Percentiles rank a stretch among this genome's conserved stretches.
These are phyloP conservation scores for Candida silvicultrix DNA, from an alignment of 805 yeast species.

Conservation along the genomic window DNA sequence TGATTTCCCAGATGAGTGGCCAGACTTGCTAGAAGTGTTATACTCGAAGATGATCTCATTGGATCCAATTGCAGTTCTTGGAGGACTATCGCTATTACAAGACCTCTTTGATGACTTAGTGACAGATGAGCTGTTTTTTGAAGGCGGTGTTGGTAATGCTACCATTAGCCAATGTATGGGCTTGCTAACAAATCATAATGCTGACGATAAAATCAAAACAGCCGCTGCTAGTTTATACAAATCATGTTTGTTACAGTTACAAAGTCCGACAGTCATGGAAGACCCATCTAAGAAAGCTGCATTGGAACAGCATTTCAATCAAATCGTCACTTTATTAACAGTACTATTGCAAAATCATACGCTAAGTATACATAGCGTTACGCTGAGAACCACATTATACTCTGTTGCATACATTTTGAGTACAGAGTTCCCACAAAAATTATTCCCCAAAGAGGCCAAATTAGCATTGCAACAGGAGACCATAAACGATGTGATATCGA, in stretches of 20 bases:
- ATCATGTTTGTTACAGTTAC: conserved; percentile 46
- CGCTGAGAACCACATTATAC: conserved; percentile 6
- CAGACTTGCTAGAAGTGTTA: conserved; percentile 48
- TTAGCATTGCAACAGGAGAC: conserved; percentile 1
- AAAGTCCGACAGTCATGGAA: conserved; percentile 40
- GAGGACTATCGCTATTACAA: conserved; percentile 53
- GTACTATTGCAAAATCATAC: conserved; percentile 5
- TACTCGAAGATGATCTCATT: conserved; percentile 33
- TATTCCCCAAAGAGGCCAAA: background rate
- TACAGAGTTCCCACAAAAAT: conserved; percentile 18
- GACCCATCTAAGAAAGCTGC: conserved; percentile 28
- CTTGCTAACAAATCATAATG: conserved; percentile 27
- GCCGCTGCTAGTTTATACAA: conserved; percentile 47
- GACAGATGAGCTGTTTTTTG: conserved; percentile 82
- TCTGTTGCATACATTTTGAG: conserved; percentile 10
- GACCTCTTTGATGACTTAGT: conserved; percentile 85
- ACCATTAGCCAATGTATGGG: conserved; percentile 45
- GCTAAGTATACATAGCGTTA: conserved; percentile 5
- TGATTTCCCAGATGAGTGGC: conserved; percentile 97
- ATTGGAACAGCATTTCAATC: conserved; percentile 15
- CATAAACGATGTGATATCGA: conserved; percentile 9
- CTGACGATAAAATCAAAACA: conserved; percentile 34
- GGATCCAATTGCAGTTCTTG: conserved; percentile 30
- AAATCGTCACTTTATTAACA: conserved; percentile 20
- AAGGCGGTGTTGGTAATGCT: conserved; percentile 56